phyloP scores from a whole-genome alignment of 1,284 basidiomycete genomes.

The Wolfiporia cocos region DNA sequence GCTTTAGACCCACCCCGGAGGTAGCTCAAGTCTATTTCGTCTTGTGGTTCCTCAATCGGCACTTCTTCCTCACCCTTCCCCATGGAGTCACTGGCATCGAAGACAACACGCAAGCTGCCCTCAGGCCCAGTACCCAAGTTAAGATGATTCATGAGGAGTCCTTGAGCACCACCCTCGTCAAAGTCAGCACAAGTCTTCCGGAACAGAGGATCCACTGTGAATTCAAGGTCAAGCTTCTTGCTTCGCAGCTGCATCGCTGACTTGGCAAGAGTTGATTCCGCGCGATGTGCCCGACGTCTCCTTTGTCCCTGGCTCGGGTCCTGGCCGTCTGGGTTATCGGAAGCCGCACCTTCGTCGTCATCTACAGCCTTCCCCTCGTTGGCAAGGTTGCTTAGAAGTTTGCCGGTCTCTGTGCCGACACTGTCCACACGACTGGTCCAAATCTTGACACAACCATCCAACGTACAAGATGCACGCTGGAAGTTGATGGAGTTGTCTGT shows the following conservation, averaged over 20 bases:
- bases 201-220: slow-evolving; percentile 95
- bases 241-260: slow-evolving; percentile 75
- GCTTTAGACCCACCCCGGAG: slow-evolving; percentile 60
- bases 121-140: slow-evolving; percentile 73
- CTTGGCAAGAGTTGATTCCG: slow-evolving; percentile 83
- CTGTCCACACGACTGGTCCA: slow-evolving; percentile 98
- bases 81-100: slow-evolving; percentile 92
- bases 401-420: slow-evolving; percentile 95
- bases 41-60: slow-evolving; percentile 52
- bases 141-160: slow-evolving; percentile 90
- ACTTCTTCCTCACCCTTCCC: slow-evolving; percentile 70
- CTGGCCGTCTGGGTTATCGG: slow-evolving; percentile 55
- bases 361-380: slow-evolving; percentile 52
- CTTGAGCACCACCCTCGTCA: slow-evolving; percentile 96
- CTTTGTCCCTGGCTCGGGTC: slow-evolving; percentile 44
- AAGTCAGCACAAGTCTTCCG: slow-evolving; percentile 98
- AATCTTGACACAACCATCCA: slow-evolving; percentile 99
- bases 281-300: slow-evolving; percentile 60
- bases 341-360: slow-evolving; percentile 50
- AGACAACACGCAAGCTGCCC: slow-evolving; percentile 84
- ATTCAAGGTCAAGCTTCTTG: slow-evolving; percentile 94
- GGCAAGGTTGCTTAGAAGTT: slow-evolving; percentile 89
- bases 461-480: slow-evolving; percentile 94
- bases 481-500: slow-evolving; percentile 97
- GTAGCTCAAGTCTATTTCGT: slow-evolving; percentile 63